Conservation (phyloP, 768 basidiomycete species). For the Termitomyces eurrhizus region DNA sequence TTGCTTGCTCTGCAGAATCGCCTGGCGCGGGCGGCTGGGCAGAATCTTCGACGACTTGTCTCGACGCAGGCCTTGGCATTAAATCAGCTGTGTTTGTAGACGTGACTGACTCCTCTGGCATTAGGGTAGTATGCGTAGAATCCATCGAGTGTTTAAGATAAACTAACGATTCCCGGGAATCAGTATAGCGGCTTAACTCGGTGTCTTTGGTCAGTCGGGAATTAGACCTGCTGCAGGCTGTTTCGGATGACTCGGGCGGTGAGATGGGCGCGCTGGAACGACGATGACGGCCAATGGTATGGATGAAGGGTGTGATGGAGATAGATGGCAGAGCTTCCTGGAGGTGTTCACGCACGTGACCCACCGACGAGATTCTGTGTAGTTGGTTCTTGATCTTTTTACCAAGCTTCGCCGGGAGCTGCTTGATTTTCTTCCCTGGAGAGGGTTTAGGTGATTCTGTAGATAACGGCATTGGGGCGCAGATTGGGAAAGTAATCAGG, state of each 20-base stretch:
- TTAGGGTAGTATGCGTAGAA: not conserved
- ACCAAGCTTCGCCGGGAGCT: conserved; percentile 20
- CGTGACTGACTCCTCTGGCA: not conserved
- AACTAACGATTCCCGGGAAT: conserved; percentile 11
- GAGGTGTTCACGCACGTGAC: conserved; percentile 22
- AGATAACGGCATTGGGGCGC: conserved; percentile 10
- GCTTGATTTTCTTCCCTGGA: conserved; percentile 16
- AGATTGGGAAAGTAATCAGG: not conserved
- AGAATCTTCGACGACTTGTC: conserved; percentile 3
- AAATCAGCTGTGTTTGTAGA: not conserved
- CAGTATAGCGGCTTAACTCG: conserved; percentile 2
- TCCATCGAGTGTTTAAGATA: conserved; percentile 7
- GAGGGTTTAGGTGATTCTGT: conserved; percentile 14
- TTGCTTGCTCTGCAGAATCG: conserved; percentile 1
- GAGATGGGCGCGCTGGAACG: conserved; percentile 15
- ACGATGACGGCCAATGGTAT: conserved; percentile 26
- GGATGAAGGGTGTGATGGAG: conserved; percentile 36
- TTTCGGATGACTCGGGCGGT: conserved; percentile 13
- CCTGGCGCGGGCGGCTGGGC: not conserved
- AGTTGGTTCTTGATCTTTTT: conserved; percentile 20
- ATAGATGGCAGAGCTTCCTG: conserved; percentile 20
- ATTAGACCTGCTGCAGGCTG: conserved; percentile 16
- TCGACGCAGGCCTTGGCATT: not conserved
- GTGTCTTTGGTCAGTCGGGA: conserved; percentile 8
- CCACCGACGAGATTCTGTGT: conserved; percentile 7